Evolutionary conservation across 2,329 filamentous ascomycete genomes (phyloP).

Genomic region (Calonectria hawksworthii): DNA sequence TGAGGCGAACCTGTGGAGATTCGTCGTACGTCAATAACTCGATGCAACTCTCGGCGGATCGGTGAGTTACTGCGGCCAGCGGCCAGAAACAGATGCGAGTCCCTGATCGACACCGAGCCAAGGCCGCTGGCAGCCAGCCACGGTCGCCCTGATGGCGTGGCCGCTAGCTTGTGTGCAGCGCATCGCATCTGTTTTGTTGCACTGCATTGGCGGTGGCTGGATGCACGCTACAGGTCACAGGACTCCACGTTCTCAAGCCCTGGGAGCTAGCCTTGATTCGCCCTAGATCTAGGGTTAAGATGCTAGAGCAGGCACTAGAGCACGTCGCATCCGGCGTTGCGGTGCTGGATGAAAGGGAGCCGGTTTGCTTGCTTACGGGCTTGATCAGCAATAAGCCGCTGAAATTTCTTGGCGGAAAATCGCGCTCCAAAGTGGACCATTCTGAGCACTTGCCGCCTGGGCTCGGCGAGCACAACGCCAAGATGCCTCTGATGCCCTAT

Average conservation of each 20-base stretch:
- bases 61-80: conserved; percentile 20
- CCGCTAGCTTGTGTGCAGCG: conserved; percentile 26
- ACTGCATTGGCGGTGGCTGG: conserved; percentile 24
- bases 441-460: not conserved
- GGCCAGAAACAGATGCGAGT: conserved; percentile 29
- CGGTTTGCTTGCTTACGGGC: conserved; percentile 26
- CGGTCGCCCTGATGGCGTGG: conserved; percentile 26
- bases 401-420: conserved; percentile 25
- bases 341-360: conserved; percentile 38
- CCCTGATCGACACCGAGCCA: conserved; percentile 42
- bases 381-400: conserved; percentile 13
- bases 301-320: conserved; percentile 6
- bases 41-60: conserved; percentile 40
- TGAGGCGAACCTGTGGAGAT: conserved; percentile 28
- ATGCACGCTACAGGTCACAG: conserved; percentile 21
- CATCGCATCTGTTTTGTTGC: conserved; percentile 22
- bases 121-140: conserved; percentile 13
- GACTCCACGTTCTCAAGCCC: conserved; percentile 14
- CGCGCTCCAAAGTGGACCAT: conserved; percentile 14
- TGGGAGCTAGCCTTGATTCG: conserved; percentile 15
- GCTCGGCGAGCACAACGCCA: not conserved
- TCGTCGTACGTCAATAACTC: conserved; percentile 38
- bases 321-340: conserved; percentile 21
- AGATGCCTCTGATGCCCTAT: not conserved
- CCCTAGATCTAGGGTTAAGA: conserved; percentile 10